Base-by-base conservation (phyloP, 768 basidiomycete species). In the Suillus cothurnatus region DNA sequence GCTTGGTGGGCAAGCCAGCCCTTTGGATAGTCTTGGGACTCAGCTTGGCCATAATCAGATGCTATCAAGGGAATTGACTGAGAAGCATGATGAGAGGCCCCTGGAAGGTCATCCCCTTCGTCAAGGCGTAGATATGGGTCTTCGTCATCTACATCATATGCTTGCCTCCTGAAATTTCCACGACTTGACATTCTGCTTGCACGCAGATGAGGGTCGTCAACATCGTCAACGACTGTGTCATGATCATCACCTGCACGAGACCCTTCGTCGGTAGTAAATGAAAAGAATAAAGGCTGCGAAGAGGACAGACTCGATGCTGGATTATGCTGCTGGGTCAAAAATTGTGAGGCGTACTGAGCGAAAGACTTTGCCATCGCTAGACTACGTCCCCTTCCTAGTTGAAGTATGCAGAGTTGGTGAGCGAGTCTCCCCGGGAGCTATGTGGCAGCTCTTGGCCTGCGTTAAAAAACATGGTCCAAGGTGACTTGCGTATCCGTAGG, bases 251-350 rank as follows among this genome's bases (percentile, higher is more conserved):
- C 86, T 69, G 79, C 78, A 74, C 84, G 83, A 65, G 81, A 78
- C 62, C 84, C 90, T 62, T 88, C 83, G 78, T 92, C 90, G 67
- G 91, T 92, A 53, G 88, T 88, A 77, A 94, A 93, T 23, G 92
- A 94, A 82, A 91, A 94, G 82, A 94, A 94, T 76, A 94, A 85
- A 62, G 93, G 92, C 77, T 92, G 91, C 43, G 81, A 82, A 45
- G 87, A 88, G 26, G 86, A 84, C 47, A 85, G 83, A 71, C 85
- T 78, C 69, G 84, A 85, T 43, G 85, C 81, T 64, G 74, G 73
- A 63, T 81, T 80, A 65, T 79, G 82, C 71, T 86, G 87, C 69
- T 85, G 83, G 73, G 84, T 88, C 75, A 93, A 81, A 74, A 92
- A 93, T 70, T 92, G 91, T 52, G 92, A 93, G 59, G 92, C 92